Conservation (phyloP, 345 rosid genomes). For the Orychophragmus violaceus region DNA sequence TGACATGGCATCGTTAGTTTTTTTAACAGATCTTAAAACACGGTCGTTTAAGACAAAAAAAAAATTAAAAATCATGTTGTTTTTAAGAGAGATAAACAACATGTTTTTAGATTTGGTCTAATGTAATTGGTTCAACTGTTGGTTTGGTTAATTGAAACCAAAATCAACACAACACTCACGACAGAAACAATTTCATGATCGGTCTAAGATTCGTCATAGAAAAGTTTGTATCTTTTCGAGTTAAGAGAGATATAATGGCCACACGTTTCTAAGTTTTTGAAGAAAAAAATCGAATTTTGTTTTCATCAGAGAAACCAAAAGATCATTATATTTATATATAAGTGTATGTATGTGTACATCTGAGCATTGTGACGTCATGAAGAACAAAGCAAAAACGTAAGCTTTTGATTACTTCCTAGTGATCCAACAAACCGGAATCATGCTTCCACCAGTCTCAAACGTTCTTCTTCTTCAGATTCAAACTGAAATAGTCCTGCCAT, state of each 20-base stretch:
- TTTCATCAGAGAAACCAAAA: too few relatives aligned
- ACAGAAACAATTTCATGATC: too few relatives aligned
- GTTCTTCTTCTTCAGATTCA: not conserved
- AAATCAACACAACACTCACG: too few relatives aligned
- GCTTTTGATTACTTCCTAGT: not conserved
- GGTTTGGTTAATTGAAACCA: too few relatives aligned
- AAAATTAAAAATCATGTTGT: too few relatives aligned
- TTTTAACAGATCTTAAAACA: too few relatives aligned
- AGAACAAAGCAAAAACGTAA: not conserved
- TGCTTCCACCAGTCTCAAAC: not conserved
- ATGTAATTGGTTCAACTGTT: too few relatives aligned
- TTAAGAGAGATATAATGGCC: conserved; percentile 13
- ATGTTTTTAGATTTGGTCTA: too few relatives aligned
- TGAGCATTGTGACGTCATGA: not conserved
- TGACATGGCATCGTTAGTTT: too few relatives aligned
- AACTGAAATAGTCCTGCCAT: not conserved
- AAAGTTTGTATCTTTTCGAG: conserved; percentile 12
- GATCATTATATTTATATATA: not conserved
- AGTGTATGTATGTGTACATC: not conserved
- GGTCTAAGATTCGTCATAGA: too few relatives aligned
- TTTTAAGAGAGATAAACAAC: too few relatives aligned
- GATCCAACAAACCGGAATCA: not conserved
- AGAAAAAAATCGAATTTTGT: not conserved
- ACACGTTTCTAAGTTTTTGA: conserved; percentile 17
- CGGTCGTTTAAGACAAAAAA: too few relatives aligned